phyloP scores from a whole-genome alignment of 495 filamentous ascomycete genomes.

The Cercophora newfieldiana region DNA sequence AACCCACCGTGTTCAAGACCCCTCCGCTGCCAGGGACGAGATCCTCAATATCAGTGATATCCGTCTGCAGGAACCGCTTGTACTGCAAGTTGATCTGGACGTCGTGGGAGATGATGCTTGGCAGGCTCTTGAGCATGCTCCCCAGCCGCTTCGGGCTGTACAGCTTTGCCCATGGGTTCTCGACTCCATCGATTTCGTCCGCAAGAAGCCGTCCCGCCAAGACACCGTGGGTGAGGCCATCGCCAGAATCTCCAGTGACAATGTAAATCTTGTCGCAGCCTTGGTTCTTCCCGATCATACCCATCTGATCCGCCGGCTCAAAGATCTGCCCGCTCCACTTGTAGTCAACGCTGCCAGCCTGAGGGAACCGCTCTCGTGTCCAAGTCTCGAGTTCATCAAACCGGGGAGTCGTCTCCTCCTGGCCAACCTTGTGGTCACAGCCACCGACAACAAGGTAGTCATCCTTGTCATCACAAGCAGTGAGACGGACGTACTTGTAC shows the following conservation, averaged over 20 bases:
- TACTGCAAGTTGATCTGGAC: constrained; percentile 58
- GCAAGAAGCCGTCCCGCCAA: constrained; percentile 55
- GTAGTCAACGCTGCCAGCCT: constrained; percentile 52
- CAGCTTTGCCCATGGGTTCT: constrained; percentile 50
- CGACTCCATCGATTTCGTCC: constrained; percentile 51
- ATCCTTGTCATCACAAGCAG: constrained; percentile 50
- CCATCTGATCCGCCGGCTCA: constrained; percentile 57
- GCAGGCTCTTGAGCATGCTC: constrained; percentile 36
- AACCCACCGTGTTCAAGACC: constrained; percentile 48
- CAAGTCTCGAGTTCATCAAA: constrained; percentile 52
- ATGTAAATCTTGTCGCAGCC: constrained; percentile 52
- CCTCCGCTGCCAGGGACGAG: constrained; percentile 48
- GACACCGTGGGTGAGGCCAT: constrained; percentile 59
- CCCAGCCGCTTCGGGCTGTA: constrained; percentile 50
- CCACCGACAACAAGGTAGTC: constrained; percentile 62
- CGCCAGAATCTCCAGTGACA: constrained; percentile 59
- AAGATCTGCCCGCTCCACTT: constrained; percentile 59
- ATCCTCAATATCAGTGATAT: constrained; percentile 60
- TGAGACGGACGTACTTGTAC: constrained; percentile 57
- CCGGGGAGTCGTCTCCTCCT: constrained; percentile 45
- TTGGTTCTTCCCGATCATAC: constrained; percentile 57
- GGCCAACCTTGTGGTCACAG: constrained; percentile 61
- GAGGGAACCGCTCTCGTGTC: constrained; percentile 54
- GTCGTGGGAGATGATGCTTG: constrained; percentile 45
- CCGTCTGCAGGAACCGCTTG: constrained; percentile 53